Evolutionary conservation across 805 yeast species (phyloP).

Genomic region (Cyberlindnera maclurae): DNA sequence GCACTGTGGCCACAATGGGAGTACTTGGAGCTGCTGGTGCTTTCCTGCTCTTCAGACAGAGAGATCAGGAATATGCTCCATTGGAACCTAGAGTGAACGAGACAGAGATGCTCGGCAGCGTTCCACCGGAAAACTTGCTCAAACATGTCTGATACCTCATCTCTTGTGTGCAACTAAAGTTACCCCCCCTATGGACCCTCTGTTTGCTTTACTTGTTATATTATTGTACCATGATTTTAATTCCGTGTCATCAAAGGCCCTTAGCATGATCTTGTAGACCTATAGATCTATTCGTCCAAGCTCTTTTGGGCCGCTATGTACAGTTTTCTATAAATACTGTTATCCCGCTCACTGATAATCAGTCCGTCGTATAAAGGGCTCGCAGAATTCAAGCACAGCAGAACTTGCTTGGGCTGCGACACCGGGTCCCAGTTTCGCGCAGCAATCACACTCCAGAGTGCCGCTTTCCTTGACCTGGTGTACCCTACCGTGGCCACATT

Average conservation of each 20-base stretch:
- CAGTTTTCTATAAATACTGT: conserved; percentile 14
- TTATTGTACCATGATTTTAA: background rate
- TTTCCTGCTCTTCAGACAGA: conserved; percentile 28
- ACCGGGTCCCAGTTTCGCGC: conserved; percentile 58
- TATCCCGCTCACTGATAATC: conserved; percentile 17
- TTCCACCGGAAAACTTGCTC: conserved; percentile 52
- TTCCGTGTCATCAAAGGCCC: background rate
- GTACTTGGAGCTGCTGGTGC: conserved; percentile 35
- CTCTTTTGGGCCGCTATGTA: conserved; percentile 1
- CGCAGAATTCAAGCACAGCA: conserved; percentile 24
- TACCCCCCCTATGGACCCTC: too few relatives aligned
- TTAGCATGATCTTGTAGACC: background rate
- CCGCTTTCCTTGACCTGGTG: conserved; percentile 63
- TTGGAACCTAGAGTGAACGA: conserved; percentile 52
- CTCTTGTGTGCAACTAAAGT: too few relatives aligned
- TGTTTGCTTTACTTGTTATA: too few relatives aligned
- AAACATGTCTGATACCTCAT: conserved; percentile 24
- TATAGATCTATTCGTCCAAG: background rate
- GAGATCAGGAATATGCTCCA: conserved; percentile 36
- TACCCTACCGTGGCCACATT: conserved; percentile 41
- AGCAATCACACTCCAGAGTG: conserved; percentile 70
- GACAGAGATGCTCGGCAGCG: conserved; percentile 51
- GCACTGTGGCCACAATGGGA: conserved; percentile 47
- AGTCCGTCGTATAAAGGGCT: conserved; percentile 24
- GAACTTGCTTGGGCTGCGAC: conserved; percentile 23